These are phyloP conservation scores for Saposhnikovia divaricata DNA, from an alignment of 129 eudicot species.

Conservation along the genomic window DNA sequence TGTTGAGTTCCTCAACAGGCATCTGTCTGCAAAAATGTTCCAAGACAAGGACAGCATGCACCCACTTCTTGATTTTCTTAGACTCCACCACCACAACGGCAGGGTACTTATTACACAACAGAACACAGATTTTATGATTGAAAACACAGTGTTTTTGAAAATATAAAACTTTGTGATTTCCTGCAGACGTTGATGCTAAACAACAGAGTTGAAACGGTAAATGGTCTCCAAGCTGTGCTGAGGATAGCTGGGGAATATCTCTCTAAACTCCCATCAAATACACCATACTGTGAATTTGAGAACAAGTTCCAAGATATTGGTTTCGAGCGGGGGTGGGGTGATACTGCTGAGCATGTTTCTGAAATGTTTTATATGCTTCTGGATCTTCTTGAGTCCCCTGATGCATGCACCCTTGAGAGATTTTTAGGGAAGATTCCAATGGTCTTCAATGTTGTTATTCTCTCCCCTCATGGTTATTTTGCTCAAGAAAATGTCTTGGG, in stretches of 20 bases:
- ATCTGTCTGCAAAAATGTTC: constrained; percentile 95
- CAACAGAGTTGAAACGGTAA: constrained; percentile 63
- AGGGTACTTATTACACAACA: constrained; percentile 37
- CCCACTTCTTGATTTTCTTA: constrained; percentile 87
- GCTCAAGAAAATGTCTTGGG: constrained; percentile 98
- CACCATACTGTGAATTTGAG: constrained; percentile 61
- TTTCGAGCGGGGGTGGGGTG: constrained; percentile 95
- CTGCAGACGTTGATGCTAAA: constrained; percentile 86
- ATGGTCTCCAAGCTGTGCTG: constrained; percentile 54
- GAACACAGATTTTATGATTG: not conserved
- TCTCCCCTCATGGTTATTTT: constrained; percentile 97
- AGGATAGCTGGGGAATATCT: constrained; percentile 82
- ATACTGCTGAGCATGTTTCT: constrained; percentile 58
- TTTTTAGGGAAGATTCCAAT: constrained; percentile 84
- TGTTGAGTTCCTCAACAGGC: constrained; percentile 91
- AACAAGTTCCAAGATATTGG: constrained; percentile 85
- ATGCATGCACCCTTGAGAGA: constrained; percentile 76
- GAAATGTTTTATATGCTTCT: constrained; percentile 85
- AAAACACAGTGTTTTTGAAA: not conserved
- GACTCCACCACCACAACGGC: constrained; percentile 67
- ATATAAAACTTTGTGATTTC: not conserved
- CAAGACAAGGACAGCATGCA: constrained; percentile 91
- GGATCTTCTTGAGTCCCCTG: constrained; percentile 93
- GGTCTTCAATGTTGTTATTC: constrained; percentile 96
- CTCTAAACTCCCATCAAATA: constrained; percentile 46